Evolutionary conservation across 169 alveolate species (phyloP), one percentile per base, ranked within the genome.

Genomic region (Cryptosporidium sp.): DNA sequence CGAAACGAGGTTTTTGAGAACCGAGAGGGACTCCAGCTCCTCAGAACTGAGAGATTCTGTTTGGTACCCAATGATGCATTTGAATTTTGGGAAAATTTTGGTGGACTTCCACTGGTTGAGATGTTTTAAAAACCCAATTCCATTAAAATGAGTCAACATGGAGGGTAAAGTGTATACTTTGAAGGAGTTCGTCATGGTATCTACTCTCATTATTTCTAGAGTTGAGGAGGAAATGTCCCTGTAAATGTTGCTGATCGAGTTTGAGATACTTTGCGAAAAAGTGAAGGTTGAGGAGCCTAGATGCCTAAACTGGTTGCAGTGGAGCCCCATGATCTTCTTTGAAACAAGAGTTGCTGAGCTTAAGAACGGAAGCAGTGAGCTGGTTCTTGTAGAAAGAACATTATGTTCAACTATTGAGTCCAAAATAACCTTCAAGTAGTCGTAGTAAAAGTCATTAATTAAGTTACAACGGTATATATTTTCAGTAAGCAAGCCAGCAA

Each of bases 401-500:
- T 58, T 59, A 18, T 74, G 55, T 58, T 74, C 86, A 7, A 59
- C 69, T 8, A 74, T 43, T 31, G 70, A 55, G 45, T 74, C 86
- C 37, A 74, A 6, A 14, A 74, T 35, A 7, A 33, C 26, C 14
- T 33, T 59, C n/a, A 74, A 37, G 55, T 74, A 74, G 45, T 74
- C 71, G 21, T 51, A 74, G 37, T 74, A 74, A 37, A 74, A 59
- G 31, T 74, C 86, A 52, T 26, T 35, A 3, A 52, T 52, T 10
- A 74, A 33, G 35, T 55, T 52, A 41, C 86, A 74, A 9, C 86
- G 71, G 58, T 74, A 74, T 16, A 74, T 74, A 71, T 74, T 74
- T 18, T 74, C 86, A 16, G 45, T 52, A 9, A 74, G 70, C 23
- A 74, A 21, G 1, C 73, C 71, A 14, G 70, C 59, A 12, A 74